Percentiles rank a stretch among this genome's conserved stretches.
Evolutionary conservation across 192 early-diverging fungal species (phyloP).

Genomic region (Linnemannia hyalina): DNA sequence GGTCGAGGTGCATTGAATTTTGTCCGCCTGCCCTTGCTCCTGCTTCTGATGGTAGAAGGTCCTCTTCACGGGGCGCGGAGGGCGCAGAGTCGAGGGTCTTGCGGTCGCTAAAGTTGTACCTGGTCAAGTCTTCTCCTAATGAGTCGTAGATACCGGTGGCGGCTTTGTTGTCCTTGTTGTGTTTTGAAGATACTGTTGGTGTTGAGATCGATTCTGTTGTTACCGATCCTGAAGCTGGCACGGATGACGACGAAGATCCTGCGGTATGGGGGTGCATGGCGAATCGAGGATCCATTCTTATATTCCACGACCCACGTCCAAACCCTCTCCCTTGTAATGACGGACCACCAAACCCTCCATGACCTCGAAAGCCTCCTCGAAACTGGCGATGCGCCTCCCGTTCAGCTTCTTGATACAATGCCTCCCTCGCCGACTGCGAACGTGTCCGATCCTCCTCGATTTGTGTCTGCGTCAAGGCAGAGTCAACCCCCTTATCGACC

Average conservation of each 20-base stretch:
- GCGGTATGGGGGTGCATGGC: background rate
- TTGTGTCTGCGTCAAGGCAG: background rate
- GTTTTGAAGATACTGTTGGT: background rate
- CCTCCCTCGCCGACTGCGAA: background rate
- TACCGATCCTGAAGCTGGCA: background rate
- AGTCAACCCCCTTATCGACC: background rate
- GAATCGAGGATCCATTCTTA: background rate
- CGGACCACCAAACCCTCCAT: background rate
- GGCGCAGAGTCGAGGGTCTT: conserved; percentile 31
- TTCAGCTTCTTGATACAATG: conserved; percentile 15
- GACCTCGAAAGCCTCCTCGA: background rate
- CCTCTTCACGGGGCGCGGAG: conserved; percentile 18
- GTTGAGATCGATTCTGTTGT: background rate
- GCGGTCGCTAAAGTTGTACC: conserved; percentile 40
- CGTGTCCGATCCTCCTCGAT: background rate
- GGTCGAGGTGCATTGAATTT: background rate
- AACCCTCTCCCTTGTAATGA: background rate
- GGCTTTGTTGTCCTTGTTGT: background rate
- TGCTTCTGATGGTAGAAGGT: background rate
- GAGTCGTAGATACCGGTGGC: background rate
- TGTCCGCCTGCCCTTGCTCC: background rate
- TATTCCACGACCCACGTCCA: background rate
- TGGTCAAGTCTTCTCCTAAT: background rate
- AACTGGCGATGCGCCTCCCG: background rate
- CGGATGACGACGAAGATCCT: background rate